Evolutionary conservation across 1,284 basidiomycete species (phyloP).

Genomic region (Ceratobasidium sp.): DNA sequence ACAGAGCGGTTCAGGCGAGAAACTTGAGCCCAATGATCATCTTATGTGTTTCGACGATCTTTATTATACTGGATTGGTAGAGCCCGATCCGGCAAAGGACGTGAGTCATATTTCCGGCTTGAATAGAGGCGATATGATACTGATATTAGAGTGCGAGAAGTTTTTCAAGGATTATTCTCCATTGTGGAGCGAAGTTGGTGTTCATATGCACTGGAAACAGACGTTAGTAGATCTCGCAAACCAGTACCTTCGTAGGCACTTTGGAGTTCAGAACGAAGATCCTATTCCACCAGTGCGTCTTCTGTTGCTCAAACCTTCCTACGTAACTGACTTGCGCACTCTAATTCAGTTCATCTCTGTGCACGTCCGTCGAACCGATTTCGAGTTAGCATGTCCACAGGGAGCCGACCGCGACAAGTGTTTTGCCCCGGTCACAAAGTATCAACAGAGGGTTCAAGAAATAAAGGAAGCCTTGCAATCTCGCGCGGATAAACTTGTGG

Average conservation of each 20-base stretch:
- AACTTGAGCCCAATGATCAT: conserved; percentile 63
- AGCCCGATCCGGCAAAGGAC: conserved; percentile 43
- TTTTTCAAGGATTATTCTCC: conserved; percentile 40
- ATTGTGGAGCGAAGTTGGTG: conserved; percentile 40
- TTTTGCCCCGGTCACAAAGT: conserved; percentile 67
- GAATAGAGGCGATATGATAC: no score
- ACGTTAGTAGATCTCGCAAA: conserved; percentile 35
- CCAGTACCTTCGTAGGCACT: conserved; percentile 38
- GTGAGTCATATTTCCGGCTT: conserved; percentile 29
- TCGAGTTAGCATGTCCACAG: conserved; percentile 56
- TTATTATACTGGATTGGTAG: conserved; percentile 60
- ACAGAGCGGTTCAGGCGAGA: not conserved
- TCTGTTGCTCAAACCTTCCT: no score
- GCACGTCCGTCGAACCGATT: conserved; percentile 72
- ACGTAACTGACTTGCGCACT: no score
- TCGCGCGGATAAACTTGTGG: conserved; percentile 59
- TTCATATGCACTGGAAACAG: conserved; percentile 41
- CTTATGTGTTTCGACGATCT: conserved; percentile 64
- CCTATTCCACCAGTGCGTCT: conserved; percentile 8
- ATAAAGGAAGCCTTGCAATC: conserved; percentile 64
- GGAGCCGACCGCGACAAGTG: conserved; percentile 59
- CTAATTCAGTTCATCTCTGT: conserved; percentile 66
- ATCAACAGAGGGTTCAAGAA: conserved; percentile 68
- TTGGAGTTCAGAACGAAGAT: conserved; percentile 17
- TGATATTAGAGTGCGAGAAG: no score